Percentiles rank a stretch among this genome's conserved stretches.
Evolutionary conservation across 2,329 filamentous ascomycete species (phyloP).

Genomic region (Fusarium sp.): DNA sequence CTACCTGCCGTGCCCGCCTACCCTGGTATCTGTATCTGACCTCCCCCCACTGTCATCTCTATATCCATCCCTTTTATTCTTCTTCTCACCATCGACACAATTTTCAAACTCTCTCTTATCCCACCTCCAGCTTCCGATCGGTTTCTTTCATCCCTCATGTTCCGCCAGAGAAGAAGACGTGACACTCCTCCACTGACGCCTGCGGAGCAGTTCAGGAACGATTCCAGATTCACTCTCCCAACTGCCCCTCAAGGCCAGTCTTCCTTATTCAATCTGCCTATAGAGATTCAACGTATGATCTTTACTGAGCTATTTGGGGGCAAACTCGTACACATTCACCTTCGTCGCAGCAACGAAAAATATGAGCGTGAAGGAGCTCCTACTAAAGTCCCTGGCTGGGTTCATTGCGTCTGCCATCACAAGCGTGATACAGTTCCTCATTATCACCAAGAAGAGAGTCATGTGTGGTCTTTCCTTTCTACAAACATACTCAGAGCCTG

Average conservation of each 20-base stretch:
- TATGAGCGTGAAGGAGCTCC: not conserved
- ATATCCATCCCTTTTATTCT: not conserved
- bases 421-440: not conserved
- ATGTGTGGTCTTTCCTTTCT: constrained; percentile 4
- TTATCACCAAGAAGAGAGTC: not conserved
- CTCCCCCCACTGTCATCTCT: not conserved
- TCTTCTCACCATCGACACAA: not conserved
- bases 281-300: not conserved
- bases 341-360: not conserved
- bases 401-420: not conserved
- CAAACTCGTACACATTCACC: not conserved
- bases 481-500: constrained; percentile 11
- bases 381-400: not conserved
- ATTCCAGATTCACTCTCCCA: not conserved
- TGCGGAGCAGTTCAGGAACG: not conserved
- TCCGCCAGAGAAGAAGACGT: not conserved
- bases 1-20: not conserved
- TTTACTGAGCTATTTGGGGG: not conserved
- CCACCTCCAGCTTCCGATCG: not conserved
- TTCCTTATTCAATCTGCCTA: not conserved
- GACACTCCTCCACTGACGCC: not conserved
- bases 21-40: not conserved
- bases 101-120: not conserved
- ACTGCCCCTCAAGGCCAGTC: not conserved
- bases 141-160: not conserved